Base-by-base conservation (phyloP, 2,329 filamentous ascomycete species). In the Exophiala dermatitidis region DNA sequence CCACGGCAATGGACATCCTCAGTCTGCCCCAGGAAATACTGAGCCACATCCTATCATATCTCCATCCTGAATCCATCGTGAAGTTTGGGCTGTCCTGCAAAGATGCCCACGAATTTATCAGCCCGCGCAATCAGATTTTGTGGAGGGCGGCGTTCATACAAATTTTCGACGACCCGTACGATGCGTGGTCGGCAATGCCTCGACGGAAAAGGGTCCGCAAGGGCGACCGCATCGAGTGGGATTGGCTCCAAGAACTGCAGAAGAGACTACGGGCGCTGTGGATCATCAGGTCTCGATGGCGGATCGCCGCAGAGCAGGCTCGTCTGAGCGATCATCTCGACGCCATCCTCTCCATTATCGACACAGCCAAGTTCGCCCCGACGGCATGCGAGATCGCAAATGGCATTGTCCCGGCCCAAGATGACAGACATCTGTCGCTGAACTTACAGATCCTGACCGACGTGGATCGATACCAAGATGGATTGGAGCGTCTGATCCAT, bases 121-220 rank as follows among this genome's bases (percentile, higher is more conserved):
- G 40, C 40, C 50, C 60, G 3, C 43, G 45, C 5, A 60, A 63
- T 41, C 58, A 62, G 38, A 36, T 59, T 4, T 51, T 63, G 7
- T 63, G 61, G 56, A 54, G 53, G 44, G 50, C 59, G n/a, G 57
- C 53, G 0, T 63, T 61, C 34, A 41, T 61, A n/a, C 49, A 57
- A 26, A 38, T 59, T 5, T 63, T 61, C 37, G 61, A 63, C 32
- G 60, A 63, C 42, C 61, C 61, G 2, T 48, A 55, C 10, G 53
- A 61, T 38, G 55, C 59, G 28, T 63, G 56, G 58, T 48, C 55
- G 26, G 40, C 54, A 29, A 60, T 47, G 31, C 53, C 56, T 26
- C 34, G 42, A 8, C 19, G 19, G 19, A 19, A 19, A 19, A 36
- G 5, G 7, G 7, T 33, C 19, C 28, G 37, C 19, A n/a, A 10